phyloP scores from a whole-genome alignment of 2,329 filamentous ascomycete species.

The Parastagonospora avenae region DNA sequence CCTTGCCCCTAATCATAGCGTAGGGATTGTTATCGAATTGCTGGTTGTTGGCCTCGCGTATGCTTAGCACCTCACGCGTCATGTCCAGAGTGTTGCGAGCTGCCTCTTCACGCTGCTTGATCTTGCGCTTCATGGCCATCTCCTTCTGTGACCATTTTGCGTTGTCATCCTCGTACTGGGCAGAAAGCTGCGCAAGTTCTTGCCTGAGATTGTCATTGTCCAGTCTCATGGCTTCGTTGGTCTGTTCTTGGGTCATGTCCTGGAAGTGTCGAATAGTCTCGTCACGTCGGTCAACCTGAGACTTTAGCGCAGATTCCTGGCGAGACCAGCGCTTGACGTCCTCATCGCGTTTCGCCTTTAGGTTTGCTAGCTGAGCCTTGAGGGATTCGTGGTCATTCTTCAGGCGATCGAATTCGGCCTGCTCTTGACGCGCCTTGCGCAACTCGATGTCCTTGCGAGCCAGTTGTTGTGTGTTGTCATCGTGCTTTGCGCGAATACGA shows the following conservation, averaged over 20 bases:
- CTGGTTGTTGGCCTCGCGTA: slow-evolving; percentile 33
- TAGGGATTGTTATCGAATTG: slow-evolving; percentile 6
- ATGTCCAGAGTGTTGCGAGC: slow-evolving; percentile 33
- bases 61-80: slow-evolving; percentile 37
- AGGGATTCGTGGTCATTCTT: slow-evolving; percentile 72
- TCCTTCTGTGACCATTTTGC: slow-evolving; percentile 42
- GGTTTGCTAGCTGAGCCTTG: slow-evolving; percentile 73
- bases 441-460: slow-evolving; percentile 41
- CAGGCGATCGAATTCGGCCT: slow-evolving; percentile 59
- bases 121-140: slow-evolving; percentile 38
- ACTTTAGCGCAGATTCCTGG: slow-evolving; percentile 39
- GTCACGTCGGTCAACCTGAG: slow-evolving; percentile 42
- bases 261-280: slow-evolving; percentile 48
- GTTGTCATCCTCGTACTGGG: slow-evolving; percentile 42
- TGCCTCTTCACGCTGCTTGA: slow-evolving; percentile 36
- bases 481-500: slow-evolving; percentile 39
- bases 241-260: slow-evolving; percentile 44
- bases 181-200: slow-evolving; percentile 43
- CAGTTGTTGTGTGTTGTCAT: slow-evolving; percentile 44
- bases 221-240: slow-evolving; percentile 45
- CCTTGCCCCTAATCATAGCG: slow-evolving; percentile 18
- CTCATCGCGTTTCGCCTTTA: slow-evolving; percentile 72
- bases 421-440: slow-evolving; percentile 42
- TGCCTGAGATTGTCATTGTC: slow-evolving; percentile 49
- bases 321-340: slow-evolving; percentile 41